Conservation (phyloP, 768 basidiomycete species). For the Collybiopsis luxurians region DNA sequence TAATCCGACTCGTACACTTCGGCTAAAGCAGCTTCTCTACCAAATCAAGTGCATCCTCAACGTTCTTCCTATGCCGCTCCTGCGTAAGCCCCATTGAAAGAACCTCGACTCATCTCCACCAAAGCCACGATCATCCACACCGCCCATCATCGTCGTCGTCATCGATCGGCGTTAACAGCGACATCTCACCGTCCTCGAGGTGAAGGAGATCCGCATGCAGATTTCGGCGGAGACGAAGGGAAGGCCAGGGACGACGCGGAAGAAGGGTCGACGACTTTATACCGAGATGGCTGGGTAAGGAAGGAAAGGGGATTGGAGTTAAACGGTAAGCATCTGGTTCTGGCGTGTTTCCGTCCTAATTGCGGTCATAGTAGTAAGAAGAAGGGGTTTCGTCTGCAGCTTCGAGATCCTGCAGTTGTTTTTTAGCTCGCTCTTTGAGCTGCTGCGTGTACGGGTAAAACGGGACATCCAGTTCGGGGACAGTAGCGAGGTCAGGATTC, state of each 20-base stretch:
- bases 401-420: not conserved
- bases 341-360: not conserved
- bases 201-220: too few relatives aligned
- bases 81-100: too few relatives aligned
- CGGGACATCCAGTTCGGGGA: constrained; percentile 45
- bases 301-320: not conserved
- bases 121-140: too few relatives aligned
- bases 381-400: not conserved
- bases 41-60: too few relatives aligned
- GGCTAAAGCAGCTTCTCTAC: too few relatives aligned
- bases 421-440: not conserved
- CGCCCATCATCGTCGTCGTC: too few relatives aligned
- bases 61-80: too few relatives aligned
- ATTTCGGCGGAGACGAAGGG: constrained; percentile 13
- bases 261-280: not conserved
- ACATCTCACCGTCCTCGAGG: too few relatives aligned
- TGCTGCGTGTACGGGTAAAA: constrained; percentile 53
- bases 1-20: too few relatives aligned
- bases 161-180: too few relatives aligned
- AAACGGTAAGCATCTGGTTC: not conserved
- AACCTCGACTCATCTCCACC: too few relatives aligned
- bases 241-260: constrained; percentile 7
- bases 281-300: too few relatives aligned
- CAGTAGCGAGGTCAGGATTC: constrained; percentile 67
- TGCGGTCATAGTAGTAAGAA: not conserved